Conservation (phyloP, 1,139 yeast genomes). For the Groenewaldozyma auringiensis region DNA sequence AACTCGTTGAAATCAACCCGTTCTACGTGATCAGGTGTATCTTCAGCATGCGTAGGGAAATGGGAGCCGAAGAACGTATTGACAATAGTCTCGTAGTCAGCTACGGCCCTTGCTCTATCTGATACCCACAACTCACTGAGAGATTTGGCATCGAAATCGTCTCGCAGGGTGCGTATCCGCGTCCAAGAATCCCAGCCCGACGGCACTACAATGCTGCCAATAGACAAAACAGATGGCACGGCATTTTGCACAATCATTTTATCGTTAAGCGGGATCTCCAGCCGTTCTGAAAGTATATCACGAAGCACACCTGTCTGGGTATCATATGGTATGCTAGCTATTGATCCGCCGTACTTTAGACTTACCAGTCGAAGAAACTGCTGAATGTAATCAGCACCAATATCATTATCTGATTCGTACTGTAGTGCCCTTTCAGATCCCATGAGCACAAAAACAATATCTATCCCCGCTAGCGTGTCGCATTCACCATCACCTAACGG, state of each 20-base stretch:
- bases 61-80: background rate
- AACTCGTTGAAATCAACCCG: conserved; percentile 23
- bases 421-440: conserved; percentile 19
- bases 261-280: conserved; percentile 18
- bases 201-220: conserved; percentile 38
- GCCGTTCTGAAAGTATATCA: conserved; percentile 21
- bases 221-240: conserved; percentile 29
- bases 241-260: conserved; percentile 12
- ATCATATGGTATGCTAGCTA: conserved; percentile 19
- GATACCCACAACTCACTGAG: background rate
- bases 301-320: conserved; percentile 11
- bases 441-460: conserved; percentile 24
- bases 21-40: background rate
- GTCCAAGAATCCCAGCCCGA: conserved; percentile 36
- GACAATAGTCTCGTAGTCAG: background rate
- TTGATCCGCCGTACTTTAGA: conserved; percentile 36
- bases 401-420: conserved; percentile 18
- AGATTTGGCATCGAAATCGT: conserved; percentile 21
- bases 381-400: conserved; percentile 40
- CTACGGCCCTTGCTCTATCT: conserved; percentile 2
- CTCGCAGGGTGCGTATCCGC: conserved; percentile 28
- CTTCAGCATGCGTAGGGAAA: background rate
- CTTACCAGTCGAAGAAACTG: conserved; percentile 47
- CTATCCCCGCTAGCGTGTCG: conserved; percentile 29
- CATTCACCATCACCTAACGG: conserved; percentile 30